phyloP scores from a whole-genome alignment of 129 eudicot genomes.

The Gnaphalium uliginosum region DNA sequence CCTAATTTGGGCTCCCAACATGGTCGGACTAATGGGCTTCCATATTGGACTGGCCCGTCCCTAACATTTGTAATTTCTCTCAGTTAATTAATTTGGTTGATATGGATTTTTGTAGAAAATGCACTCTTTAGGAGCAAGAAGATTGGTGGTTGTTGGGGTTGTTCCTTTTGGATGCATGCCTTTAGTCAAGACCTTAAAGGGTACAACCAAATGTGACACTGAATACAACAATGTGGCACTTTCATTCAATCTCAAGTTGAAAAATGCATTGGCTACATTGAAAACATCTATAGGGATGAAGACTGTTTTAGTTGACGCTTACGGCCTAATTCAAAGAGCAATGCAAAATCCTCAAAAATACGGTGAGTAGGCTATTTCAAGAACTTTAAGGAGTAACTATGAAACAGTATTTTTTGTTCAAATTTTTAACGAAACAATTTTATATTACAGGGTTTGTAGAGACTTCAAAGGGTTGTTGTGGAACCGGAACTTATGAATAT shows the following conservation, averaged over 20 bases:
- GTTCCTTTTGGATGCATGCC: slow-evolving; percentile 75
- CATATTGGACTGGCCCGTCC: no score
- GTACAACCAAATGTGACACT: slow-evolving; percentile 42
- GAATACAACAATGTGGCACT: slow-evolving; percentile 47
- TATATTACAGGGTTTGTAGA: slow-evolving; percentile 48
- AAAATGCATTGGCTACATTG: slow-evolving; percentile 21
- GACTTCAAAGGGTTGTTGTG: slow-evolving; percentile 67
- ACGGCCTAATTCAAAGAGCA: slow-evolving; percentile 38
- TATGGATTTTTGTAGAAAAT: slow-evolving; percentile 37
- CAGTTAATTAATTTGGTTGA: not conserved
- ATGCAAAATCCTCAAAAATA: slow-evolving; percentile 48
- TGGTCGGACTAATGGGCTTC: no score
- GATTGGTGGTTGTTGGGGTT: slow-evolving; percentile 59
- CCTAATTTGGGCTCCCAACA: no score
- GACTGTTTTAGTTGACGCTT: slow-evolving; percentile 41
- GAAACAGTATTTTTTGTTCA: not conserved
- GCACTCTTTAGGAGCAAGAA: slow-evolving; percentile 58
- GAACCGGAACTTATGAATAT: slow-evolving; percentile 55
- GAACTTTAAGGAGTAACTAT: not conserved
- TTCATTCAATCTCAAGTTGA: slow-evolving; percentile 44
- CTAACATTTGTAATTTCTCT: no score
- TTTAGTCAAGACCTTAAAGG: slow-evolving; percentile 45
- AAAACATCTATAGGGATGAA: slow-evolving; percentile 30
- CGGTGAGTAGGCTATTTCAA: slow-evolving; percentile 36
- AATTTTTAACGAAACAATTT: not conserved